phyloP scores from a whole-genome alignment of 192 early-diverging fungal species.

The Gryganskiella cystojenkinii region DNA sequence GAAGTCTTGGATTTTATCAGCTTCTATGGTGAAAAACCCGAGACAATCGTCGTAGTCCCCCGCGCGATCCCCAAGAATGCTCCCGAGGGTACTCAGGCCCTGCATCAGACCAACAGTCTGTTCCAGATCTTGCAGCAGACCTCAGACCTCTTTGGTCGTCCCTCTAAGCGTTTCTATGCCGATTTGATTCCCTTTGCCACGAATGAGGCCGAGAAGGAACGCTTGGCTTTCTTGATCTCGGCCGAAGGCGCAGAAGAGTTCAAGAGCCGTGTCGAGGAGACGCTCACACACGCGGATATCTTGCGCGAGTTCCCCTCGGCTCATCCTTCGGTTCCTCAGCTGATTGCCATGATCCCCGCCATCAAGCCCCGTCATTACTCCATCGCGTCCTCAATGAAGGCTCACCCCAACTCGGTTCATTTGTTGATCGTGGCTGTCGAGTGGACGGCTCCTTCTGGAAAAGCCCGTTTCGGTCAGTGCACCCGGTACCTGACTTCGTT shows the following conservation, averaged over 20 bases:
- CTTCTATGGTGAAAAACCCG: slow-evolving; percentile 76
- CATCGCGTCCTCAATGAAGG: slow-evolving; percentile 91
- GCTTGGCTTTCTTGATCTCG: slow-evolving; percentile 73
- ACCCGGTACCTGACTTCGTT: slow-evolving; percentile 87
- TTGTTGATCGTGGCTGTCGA: slow-evolving; percentile 93
- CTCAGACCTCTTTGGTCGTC: slow-evolving; percentile 94
- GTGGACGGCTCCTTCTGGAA: slow-evolving; percentile 79
- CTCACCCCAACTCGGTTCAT: slow-evolving; percentile 91
- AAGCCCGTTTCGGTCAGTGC: slow-evolving; percentile 85
- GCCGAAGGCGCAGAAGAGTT: slow-evolving; percentile 81
- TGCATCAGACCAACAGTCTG: slow-evolving; percentile 77
- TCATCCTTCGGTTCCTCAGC: slow-evolving; percentile 74
- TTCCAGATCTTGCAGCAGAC: slow-evolving; percentile 84
- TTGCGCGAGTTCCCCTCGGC: slow-evolving; percentile 88
- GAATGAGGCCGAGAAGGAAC: slow-evolving; percentile 73
- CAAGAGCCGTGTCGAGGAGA: slow-evolving; percentile 85
- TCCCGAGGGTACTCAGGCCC: slow-evolving; percentile 56
- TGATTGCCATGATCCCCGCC: slow-evolving; percentile 79
- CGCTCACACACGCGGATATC: slow-evolving; percentile 87
- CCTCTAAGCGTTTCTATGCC: slow-evolving; percentile 94
- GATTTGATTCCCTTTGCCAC: slow-evolving; percentile 77
- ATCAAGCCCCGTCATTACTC: slow-evolving; percentile 99
- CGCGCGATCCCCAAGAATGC: slow-evolving; percentile 59
- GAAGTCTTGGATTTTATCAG: slow-evolving; percentile 80
- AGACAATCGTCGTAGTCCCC: slow-evolving; percentile 68